A percentile compares a stretch with the other conserved stretches of the same genome.
Evolutionary conservation across 768 basidiomycete genomes (phyloP).

Genomic region (Suillus fuscotomentosus): DNA sequence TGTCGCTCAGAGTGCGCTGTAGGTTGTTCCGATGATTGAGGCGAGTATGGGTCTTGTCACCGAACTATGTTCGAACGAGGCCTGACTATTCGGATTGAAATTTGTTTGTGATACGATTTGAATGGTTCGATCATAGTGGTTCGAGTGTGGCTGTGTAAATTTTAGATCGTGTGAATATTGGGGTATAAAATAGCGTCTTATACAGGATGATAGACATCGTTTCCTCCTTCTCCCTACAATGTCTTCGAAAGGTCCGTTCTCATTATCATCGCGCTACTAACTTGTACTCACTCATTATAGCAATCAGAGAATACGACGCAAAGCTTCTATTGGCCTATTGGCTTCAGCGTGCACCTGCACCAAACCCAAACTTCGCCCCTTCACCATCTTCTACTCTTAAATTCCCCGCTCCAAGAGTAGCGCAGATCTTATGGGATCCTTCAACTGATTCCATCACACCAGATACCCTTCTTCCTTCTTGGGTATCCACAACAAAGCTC

Average conservation of each 20-base stretch:
- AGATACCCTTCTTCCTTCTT: slow-evolving; percentile 63
- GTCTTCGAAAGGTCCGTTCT: slow-evolving; percentile 30
- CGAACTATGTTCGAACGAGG: no score
- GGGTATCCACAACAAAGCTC: slow-evolving; percentile 84
- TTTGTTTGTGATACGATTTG: neutral
- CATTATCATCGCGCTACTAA: neutral
- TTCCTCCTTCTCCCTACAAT: slow-evolving; percentile 14
- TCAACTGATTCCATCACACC: slow-evolving; percentile 59
- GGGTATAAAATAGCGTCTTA: slow-evolving; percentile 12
- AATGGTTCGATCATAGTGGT: slow-evolving; percentile 1
- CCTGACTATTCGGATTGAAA: neutral
- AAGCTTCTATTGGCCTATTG: slow-evolving; percentile 98
- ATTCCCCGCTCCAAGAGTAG: slow-evolving; percentile 74
- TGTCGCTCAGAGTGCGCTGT: no score
- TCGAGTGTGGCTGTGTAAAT: slow-evolving; percentile 27
- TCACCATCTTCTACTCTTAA: slow-evolving; percentile 39
- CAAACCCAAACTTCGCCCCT: slow-evolving; percentile 59
- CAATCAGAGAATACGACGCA: slow-evolving; percentile 98
- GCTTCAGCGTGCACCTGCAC: slow-evolving; percentile 86
- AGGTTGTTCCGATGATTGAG: neutral
- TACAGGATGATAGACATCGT: slow-evolving; percentile 3
- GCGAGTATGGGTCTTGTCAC: neutral
- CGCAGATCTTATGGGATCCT: slow-evolving; percentile 86
- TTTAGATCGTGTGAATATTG: slow-evolving; percentile 30
- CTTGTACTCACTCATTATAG: slow-evolving; percentile 26